Evolutionary conservation across 106 monocot species (phyloP).

Genomic region (Triglochin maritima): DNA sequence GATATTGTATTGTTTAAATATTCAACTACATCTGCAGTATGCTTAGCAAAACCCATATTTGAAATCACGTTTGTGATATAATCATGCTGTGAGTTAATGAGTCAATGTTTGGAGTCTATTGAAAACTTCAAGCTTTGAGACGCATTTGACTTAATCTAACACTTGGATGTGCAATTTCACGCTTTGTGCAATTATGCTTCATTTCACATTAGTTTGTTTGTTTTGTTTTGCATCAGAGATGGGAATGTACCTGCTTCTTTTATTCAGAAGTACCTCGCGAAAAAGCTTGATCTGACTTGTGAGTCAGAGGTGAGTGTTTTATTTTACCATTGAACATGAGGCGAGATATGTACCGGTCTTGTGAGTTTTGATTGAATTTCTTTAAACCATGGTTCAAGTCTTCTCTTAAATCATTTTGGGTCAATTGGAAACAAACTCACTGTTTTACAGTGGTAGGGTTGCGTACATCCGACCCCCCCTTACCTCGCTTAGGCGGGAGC

Average conservation of each 20-base stretch:
- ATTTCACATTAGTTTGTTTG: no score
- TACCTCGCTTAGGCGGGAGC: neutral
- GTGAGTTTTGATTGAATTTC: neutral
- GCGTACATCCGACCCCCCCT: neutral
- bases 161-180: no score
- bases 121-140: no score
- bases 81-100: no score
- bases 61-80: no score
- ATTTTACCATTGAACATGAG: neutral
- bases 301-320: slow-evolving; percentile 30
- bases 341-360: neutral
- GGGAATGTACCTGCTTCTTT: slow-evolving; percentile 27
- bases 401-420: neutral
- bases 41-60: no score
- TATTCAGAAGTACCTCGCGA: slow-evolving; percentile 29
- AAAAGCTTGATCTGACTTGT: slow-evolving; percentile 25
- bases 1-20: no score
- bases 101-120: no score
- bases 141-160: no score
- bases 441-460: neutral
- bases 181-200: no score
- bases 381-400: neutral
- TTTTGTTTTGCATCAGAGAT: slow-evolving; percentile 15
- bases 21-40: no score
- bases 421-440: neutral